Evolutionary conservation across 2,329 filamentous ascomycete genomes (phyloP), one percentile per base, ranked within the genome.

Genomic region (Curvularia hawaiiensis): DNA sequence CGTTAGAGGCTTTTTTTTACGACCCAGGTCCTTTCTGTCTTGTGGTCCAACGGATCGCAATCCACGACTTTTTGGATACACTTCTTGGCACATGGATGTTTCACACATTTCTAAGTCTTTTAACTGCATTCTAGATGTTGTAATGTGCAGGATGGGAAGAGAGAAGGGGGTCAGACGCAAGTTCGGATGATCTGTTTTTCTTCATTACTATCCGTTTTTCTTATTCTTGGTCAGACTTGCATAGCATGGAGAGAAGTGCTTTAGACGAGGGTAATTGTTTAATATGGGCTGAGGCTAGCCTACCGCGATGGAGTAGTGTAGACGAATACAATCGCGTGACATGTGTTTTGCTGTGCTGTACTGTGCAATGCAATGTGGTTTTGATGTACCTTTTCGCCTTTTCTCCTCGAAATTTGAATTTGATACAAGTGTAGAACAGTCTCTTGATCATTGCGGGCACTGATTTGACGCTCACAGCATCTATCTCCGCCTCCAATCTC

Each of bases 401-500:
- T 6, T 16, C 16, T n/a, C 33, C n/a, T 38, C 5, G 7, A 38
- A 8, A 7, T 6, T 14, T n/a, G 33, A 14, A 8, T 8, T 38
- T 8, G 16, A 38, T n/a, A 6, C 1, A 38, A 38, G 16, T 5
- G 8, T 7, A 7, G 33, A n/a, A 7, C 16, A 38, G 16, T 38
- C 5, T 16, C 26, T 26, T 26, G 4, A 3, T 26, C 26, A 4
- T 26, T 26, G 26, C 26, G 26, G 7, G 26, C 26, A 26, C n/a
- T n/a, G n/a, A n/a, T n/a, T n/a, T n/a, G 22, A 24, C 22, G 22
- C 22, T 24, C 22, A 24, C 22, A 24, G 22, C 22, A 24, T 24
- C 3, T 4, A 24, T 24, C 33, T 14, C 18, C 11, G 11, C 16
- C 6, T 39, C 50, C 73, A 79, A 56, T 82, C 80, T 46, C 78